Evolutionary conservation across 768 basidiomycete species (phyloP), one percentile per base, ranked within the genome.

Genomic region (Chalciporus pseudorubinellus): DNA sequence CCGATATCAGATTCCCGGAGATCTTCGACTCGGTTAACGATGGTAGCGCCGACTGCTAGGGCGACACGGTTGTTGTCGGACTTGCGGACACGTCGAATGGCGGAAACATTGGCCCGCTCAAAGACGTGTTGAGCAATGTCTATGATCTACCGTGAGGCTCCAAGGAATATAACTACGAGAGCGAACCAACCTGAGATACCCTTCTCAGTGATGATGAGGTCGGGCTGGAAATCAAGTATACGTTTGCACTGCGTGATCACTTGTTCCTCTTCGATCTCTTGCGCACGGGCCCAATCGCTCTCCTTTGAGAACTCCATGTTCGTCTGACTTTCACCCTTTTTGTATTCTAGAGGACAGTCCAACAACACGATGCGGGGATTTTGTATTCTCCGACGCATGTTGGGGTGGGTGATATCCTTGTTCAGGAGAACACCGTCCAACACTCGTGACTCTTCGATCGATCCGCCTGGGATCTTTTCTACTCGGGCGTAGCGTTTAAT

Each of bases 21-120:
- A 67, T 98, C 95, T 65, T 99, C 97, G 19, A 94, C 78, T 14
- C 95, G 84, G 73, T 98, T 98, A 55, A 99, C 92, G 70, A 99
- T 98, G 26, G 93, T 98, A 1, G 92, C 95, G 20, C 94, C 94
- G 34, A 91, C 86, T 1, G 94, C 95, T 21, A 97, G 86, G 0
- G 97, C 97, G 57, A 98, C 91, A 40, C 97, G 90, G 72, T 98
- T 99, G 77, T 98, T 98, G 70, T 99, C 97, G 3, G 93, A 94
- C 71, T 98, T 99, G 66, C 97, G 87, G 10, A 98, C 94, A n/a
- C 97, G 88, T 38, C 97, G 89, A 54, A 98, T 79, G 26, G 92
- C 90, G n/a, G 93, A 89, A 52, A 98, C 83, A 63, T 92, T 88
- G 58, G 89, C 79, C 62, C 90, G 90, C 62, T 83, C 81, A 52